A percentile compares a stretch with the other conserved stretches of the same genome.
phyloP scores from a whole-genome alignment of 345 rosid genomes.

The Boechera divaricarpa region DNA sequence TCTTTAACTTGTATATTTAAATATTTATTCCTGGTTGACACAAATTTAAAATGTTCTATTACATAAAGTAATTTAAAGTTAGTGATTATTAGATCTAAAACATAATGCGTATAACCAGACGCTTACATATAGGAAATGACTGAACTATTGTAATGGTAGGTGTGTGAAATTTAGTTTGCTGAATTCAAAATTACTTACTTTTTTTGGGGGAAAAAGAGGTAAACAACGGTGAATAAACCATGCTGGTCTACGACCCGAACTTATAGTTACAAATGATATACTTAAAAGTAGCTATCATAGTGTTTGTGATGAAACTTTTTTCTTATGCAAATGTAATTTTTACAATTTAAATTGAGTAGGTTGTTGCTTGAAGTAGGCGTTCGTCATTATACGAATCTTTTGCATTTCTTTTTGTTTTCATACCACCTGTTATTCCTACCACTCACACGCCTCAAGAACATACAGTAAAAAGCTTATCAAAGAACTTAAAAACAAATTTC shows the following conservation, averaged over 20 bases:
- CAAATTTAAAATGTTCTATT: neutral
- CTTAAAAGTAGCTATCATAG: slow-evolving; percentile 3
- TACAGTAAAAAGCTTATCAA: neutral
- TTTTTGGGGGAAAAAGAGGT: too few relatives aligned
- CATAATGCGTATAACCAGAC: neutral
- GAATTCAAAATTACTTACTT: too few relatives aligned
- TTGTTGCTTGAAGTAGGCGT: slow-evolving; percentile 41
- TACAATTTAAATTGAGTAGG: slow-evolving; percentile 24
- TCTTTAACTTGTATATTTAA: neutral
- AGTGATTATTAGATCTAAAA: neutral
- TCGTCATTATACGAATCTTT: slow-evolving; percentile 17
- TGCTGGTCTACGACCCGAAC: neutral
- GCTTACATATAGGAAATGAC: neutral
- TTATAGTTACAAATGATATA: neutral
- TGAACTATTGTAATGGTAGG: too few relatives aligned
- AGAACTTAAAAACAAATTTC: neutral
- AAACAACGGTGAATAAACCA: neutral
- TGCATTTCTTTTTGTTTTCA: slow-evolving; percentile 13
- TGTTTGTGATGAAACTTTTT: neutral
- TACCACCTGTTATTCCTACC: slow-evolving; percentile 26
- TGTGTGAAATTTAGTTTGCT: too few relatives aligned
- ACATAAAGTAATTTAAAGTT: neutral
- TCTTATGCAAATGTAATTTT: neutral
- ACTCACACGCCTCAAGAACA: slow-evolving; percentile 25
- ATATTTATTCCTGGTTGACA: neutral